Base-by-base conservation (phyloP, 306 rosid species). In the Herpetospermum pedunculosum region DNA sequence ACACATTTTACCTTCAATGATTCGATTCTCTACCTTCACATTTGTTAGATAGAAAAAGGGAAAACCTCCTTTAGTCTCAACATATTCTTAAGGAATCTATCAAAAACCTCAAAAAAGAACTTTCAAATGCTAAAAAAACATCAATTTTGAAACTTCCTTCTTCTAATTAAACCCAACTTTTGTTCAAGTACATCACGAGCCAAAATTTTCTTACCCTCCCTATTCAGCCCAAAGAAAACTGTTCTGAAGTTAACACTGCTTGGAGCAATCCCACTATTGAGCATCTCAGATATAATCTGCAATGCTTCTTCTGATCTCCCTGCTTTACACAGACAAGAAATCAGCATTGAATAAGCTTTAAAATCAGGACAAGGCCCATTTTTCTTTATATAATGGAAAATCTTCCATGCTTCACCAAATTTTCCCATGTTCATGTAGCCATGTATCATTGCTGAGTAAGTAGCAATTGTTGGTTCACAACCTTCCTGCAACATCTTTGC, bases 291-390 rank as follows among this genome's bases (percentile, higher is more conserved):
- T 63, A 87, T 34, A 43, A 89, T 86, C 78, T 54, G 46, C 87
- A 84, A 38, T 41, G 88, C 96, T 83, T 93, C 98, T 84, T 90
- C 98, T 26, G 98, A 91, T 81, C 79, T 85, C 19, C 91, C 96
- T 44, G 30, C 85, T 63, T 78, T 88, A 75, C 94, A 87, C 0
- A 93, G 87, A 59, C 90, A 87, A 55, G 80, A 63, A 29, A 93
- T 81, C 70, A 93, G 88, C 88, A 91, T 87, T 34, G 98, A 87
- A 72, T 87, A 93, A 3, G 91, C 81, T 74, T 77, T 80, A 74
- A 93, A 93, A 79, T 93, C 97, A 23, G 97, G 97, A 43, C 52
- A 89, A 3, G 96, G 89, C 46, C 98, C 98, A 80, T 88, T 86
- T 2, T 67, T 29, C 77, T 93, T 91, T 87, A 93, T 85, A 14